These are phyloP conservation scores for Calocybe indica DNA, from an alignment of 768 basidiomycete genomes.

Conservation along the genomic window DNA sequence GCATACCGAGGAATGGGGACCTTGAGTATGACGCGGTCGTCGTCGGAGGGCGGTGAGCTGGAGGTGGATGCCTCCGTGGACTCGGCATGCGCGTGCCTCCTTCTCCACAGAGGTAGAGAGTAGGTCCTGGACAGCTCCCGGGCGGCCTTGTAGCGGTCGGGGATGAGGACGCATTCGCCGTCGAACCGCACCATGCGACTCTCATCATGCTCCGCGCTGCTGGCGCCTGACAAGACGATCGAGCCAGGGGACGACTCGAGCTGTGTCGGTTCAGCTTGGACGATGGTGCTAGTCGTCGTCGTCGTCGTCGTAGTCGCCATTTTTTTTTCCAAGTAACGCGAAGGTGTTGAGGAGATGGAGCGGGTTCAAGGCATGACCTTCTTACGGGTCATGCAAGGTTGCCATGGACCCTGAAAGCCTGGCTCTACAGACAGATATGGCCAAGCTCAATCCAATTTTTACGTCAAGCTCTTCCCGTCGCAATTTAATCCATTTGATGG, in stretches of 20 bases:
- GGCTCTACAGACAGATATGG: no score
- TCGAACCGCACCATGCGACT: slow-evolving; percentile 60
- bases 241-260: slow-evolving; percentile 1
- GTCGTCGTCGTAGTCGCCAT: slow-evolving; percentile 4
- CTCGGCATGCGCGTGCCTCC: slow-evolving; percentile 12
- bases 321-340: neutral
- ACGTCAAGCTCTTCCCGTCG: no score
- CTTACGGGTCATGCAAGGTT: no score
- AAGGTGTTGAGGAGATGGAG: neutral
- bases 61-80: no score
- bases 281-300: slow-evolving; percentile 10
- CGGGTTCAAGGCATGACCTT: neutral
- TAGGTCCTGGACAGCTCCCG: slow-evolving; percentile 60
- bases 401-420: no score
- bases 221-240: slow-evolving; percentile 5
- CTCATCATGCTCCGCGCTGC: neutral
- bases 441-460: no score
- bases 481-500: no score
- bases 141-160: slow-evolving; percentile 47
- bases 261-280: neutral
- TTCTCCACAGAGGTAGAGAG: slow-evolving; percentile 63
- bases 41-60: slow-evolving; percentile 13
- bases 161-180: slow-evolving; percentile 68
- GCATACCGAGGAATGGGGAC: slow-evolving; percentile 58
- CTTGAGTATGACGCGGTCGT: slow-evolving; percentile 49